A percentile compares a stretch with the other conserved stretches of the same genome.
Conservation (phyloP, 495 filamentous ascomycete genomes). For the Aspergillus asperescens region DNA sequence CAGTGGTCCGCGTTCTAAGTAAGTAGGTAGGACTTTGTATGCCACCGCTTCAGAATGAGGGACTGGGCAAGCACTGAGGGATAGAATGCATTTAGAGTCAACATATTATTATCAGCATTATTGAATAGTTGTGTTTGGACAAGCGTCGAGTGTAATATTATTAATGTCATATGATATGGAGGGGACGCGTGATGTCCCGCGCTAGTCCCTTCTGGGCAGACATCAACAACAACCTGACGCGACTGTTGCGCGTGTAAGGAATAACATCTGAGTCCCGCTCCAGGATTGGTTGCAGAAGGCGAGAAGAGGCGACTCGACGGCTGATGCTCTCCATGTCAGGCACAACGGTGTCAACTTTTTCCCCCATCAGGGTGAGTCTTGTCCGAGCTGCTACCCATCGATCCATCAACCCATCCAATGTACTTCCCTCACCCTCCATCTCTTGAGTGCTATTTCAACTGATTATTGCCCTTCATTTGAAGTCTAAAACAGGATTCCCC, state of each 20-base stretch:
- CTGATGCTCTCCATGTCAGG: slow-evolving; percentile 11
- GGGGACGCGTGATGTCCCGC: slow-evolving; percentile 20
- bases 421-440: neutral
- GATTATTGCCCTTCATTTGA: neutral
- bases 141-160: neutral
- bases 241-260: slow-evolving; percentile 18
- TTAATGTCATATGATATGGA: slow-evolving; percentile 13
- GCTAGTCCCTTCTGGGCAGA: slow-evolving; percentile 14
- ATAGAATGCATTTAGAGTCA: no score
- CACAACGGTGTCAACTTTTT: slow-evolving; percentile 15
- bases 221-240: slow-evolving; percentile 27
- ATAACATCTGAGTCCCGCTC: slow-evolving; percentile 21
- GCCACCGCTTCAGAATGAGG: no score
- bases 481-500: slow-evolving; percentile 8
- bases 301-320: slow-evolving; percentile 14
- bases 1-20: no score
- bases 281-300: slow-evolving; percentile 15
- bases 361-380: neutral
- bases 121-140: neutral
- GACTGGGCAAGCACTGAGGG: no score
- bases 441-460: neutral
- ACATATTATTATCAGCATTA: no score
- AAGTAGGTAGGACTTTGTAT: no score
- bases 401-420: neutral
- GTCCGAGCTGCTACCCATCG: neutral